Conservation (phyloP, 2,329 filamentous ascomycete genomes). For the Neoscytalidium dimidiatum region DNA sequence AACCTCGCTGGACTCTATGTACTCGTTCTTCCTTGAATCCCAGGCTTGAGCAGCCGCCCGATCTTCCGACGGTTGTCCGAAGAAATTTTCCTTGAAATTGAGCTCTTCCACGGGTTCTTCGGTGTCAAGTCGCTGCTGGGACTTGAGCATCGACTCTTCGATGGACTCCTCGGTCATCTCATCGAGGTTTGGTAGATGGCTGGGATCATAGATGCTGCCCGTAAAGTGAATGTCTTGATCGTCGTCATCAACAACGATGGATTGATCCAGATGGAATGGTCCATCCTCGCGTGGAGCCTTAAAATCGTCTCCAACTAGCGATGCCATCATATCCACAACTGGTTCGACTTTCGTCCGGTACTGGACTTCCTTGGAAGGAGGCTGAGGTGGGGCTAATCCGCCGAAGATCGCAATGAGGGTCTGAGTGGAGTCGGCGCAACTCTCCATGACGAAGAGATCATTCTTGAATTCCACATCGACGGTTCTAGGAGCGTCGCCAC, state of each 20-base stretch:
- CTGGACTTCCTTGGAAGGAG: constrained; percentile 79
- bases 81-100: constrained; percentile 76
- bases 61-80: constrained; percentile 62
- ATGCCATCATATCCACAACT: constrained; percentile 83
- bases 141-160: constrained; percentile 44
- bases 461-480: constrained; percentile 82
- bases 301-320: constrained; percentile 86
- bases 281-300: constrained; percentile 57
- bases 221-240: constrained; percentile 49
- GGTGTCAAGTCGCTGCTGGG: neutral
- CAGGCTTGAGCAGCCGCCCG: constrained; percentile 73
- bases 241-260: constrained; percentile 43
- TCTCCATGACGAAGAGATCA: constrained; percentile 86
- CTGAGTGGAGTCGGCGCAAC: constrained; percentile 95
- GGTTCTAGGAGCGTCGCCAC: constrained; percentile 62
- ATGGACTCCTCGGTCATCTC: constrained; percentile 32
- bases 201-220: constrained; percentile 57
- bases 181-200: constrained; percentile 42
- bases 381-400: constrained; percentile 78
- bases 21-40: constrained; percentile 76
- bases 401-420: constrained; percentile 80
- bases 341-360: constrained; percentile 87
- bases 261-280: constrained; percentile 38
- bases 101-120: constrained; percentile 51
- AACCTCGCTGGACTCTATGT: constrained; percentile 64